These are phyloP conservation scores for Metschnikowia noctiluminum DNA, from an alignment of 805 yeast species.

Conservation along the genomic window DNA sequence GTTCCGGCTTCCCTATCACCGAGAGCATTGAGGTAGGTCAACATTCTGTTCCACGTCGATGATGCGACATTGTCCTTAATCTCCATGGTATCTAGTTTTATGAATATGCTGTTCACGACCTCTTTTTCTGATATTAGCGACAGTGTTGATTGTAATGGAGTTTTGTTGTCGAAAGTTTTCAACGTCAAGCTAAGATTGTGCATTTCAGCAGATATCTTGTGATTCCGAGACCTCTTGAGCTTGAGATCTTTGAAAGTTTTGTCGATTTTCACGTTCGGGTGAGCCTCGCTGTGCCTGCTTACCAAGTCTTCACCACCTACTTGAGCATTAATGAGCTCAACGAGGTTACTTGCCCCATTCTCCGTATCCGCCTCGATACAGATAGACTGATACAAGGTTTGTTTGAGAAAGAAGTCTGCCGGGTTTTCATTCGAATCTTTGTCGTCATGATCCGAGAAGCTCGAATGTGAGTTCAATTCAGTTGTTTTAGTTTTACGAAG, in stretches of 20 bases:
- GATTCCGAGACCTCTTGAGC: slow-evolving; percentile 60
- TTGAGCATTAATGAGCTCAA: slow-evolving; percentile 50
- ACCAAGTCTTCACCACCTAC: slow-evolving; percentile 23
- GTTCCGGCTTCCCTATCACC: slow-evolving; percentile 70
- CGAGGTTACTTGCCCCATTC: slow-evolving; percentile 43
- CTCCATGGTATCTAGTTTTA: slow-evolving; percentile 53
- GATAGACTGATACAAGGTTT: slow-evolving; percentile 74
- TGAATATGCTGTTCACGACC: slow-evolving; percentile 44
- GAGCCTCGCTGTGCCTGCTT: slow-evolving; percentile 5
- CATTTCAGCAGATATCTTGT: slow-evolving; percentile 58
- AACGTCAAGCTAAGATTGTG: slow-evolving; percentile 50
- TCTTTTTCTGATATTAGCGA: slow-evolving; percentile 35
- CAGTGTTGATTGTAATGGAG: slow-evolving; percentile 34
- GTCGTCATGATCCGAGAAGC: background rate
- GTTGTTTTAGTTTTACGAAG: no score
- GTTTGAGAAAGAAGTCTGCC: slow-evolving; percentile 21
- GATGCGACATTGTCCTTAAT: slow-evolving; percentile 76
- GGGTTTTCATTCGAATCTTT: background rate
- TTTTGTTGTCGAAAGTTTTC: slow-evolving; percentile 46
- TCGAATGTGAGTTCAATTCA: no score
- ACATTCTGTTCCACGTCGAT: slow-evolving; percentile 87
- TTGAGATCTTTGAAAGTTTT: slow-evolving; percentile 44
- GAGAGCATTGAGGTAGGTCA: slow-evolving; percentile 63
- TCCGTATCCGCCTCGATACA: slow-evolving; percentile 58
- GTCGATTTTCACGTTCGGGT: slow-evolving; percentile 28